phyloP scores from a whole-genome alignment of 257 asterid species.

The Orobanche coerulescens region DNA sequence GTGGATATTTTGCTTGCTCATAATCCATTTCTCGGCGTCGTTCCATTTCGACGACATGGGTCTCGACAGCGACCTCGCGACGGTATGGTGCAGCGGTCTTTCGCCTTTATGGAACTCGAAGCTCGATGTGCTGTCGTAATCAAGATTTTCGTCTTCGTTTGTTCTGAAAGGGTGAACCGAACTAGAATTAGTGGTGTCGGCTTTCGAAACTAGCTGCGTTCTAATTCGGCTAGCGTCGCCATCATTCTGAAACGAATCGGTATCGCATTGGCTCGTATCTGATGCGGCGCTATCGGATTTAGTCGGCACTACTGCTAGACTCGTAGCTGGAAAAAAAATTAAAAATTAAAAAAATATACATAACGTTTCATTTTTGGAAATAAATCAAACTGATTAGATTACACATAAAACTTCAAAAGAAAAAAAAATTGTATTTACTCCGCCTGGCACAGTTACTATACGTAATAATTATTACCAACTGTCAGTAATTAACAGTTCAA shows the following conservation, averaged over 20 bases:
- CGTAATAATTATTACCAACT: background rate
- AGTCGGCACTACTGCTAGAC: slow-evolving; percentile 25
- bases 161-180: slow-evolving; percentile 54
- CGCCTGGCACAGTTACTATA: background rate
- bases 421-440: background rate
- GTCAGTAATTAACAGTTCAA: slow-evolving; percentile 17
- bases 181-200: slow-evolving; percentile 51
- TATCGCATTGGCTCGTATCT: slow-evolving; percentile 26
- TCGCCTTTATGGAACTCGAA: slow-evolving; percentile 95
- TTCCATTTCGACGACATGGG: slow-evolving; percentile 95
- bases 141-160: slow-evolving; percentile 78
- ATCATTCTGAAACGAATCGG: slow-evolving; percentile 27
- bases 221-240: slow-evolving; percentile 31
- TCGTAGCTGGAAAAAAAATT: slow-evolving; percentile 24
- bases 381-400: background rate
- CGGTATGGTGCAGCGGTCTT: slow-evolving; percentile 55
- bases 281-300: slow-evolving; percentile 25
- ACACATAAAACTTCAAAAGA: too few relatives aligned
- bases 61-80: slow-evolving; percentile 53
- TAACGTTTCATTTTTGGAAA: background rate
- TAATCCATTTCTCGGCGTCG: slow-evolving; percentile 98
- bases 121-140: slow-evolving; percentile 95
- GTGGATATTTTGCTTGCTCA: slow-evolving; percentile 58
- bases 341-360: background rate
- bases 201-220: slow-evolving; percentile 40